Conservation (phyloP, 805 yeast species). For the Zygoascus flipseniorum region DNA sequence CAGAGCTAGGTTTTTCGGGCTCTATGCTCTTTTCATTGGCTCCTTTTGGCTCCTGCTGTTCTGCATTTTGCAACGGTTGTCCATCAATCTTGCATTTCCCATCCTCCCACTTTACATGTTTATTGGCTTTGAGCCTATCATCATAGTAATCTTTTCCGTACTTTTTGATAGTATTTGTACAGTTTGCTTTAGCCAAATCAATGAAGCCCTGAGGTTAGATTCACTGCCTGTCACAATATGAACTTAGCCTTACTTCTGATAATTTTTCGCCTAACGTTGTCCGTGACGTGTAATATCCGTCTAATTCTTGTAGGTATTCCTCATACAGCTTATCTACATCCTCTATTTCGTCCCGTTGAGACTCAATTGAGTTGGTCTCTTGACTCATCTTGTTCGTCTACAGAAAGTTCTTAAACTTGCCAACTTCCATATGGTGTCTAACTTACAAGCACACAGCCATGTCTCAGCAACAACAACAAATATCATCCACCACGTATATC, state of each 20-base stretch:
- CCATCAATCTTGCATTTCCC: not conserved
- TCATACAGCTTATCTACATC: not conserved
- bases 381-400: not conserved
- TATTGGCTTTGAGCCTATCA: constrained; percentile 23
- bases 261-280: constrained; percentile 1
- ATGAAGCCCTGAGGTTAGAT: constrained; percentile 29
- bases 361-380: not conserved
- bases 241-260: constrained; percentile 5
- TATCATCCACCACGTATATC: not conserved
- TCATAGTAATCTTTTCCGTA: constrained; percentile 40
- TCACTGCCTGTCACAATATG: not conserved
- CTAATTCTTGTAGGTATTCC: constrained; percentile 10
- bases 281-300: constrained; percentile 7
- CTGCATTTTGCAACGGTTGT: not conserved
- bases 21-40: constrained; percentile 1
- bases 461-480: not conserved
- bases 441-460: not conserved
- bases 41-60: constrained; percentile 1
- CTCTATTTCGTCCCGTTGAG: not conserved
- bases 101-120: constrained; percentile 6
- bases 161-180: constrained; percentile 18
- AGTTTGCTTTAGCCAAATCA: constrained; percentile 40
- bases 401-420: not conserved
- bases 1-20: not conserved
- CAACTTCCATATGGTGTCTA: not conserved